Percentiles rank a stretch among this genome's conserved stretches.
These are phyloP conservation scores for Suillus weaverae DNA, from an alignment of 768 basidiomycete species.

Conservation along the genomic window DNA sequence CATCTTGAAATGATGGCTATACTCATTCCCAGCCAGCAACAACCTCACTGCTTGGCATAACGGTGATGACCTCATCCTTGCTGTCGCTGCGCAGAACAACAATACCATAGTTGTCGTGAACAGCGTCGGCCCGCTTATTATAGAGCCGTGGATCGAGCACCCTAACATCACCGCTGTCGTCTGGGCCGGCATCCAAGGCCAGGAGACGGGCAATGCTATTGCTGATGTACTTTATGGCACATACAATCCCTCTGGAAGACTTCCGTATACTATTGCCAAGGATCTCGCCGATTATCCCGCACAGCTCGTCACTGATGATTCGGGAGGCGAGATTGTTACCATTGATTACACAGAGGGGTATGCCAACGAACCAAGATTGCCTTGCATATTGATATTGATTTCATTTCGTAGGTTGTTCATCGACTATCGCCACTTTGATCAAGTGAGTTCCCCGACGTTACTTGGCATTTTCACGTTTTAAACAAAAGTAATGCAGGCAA, in stretches of 20 bases:
- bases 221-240: constrained; percentile 69
- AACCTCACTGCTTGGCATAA: constrained; percentile 76
- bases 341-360: constrained; percentile 62
- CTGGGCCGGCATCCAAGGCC: constrained; percentile 69
- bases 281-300: constrained; percentile 56
- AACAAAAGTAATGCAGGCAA: constrained; percentile 41
- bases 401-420: constrained; percentile 46
- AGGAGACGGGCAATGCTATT: constrained; percentile 71
- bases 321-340: constrained; percentile 38
- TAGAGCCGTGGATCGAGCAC: constrained; percentile 70
- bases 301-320: constrained; percentile 42
- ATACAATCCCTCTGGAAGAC: constrained; percentile 65
- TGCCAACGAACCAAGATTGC: constrained; percentile 6
- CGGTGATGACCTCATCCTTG: constrained; percentile 68
- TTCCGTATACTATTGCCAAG: constrained; percentile 79
- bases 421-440: constrained; percentile 66
- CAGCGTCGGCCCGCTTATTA: constrained; percentile 58
- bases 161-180: constrained; percentile 73
- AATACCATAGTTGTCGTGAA: constrained; percentile 32
- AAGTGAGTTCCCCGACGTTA: constrained; percentile 36
- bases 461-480: neutral
- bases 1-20: neutral
- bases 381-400: constrained; percentile 6
- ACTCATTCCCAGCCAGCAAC: constrained; percentile 34
- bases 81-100: constrained; percentile 62